Conservation (phyloP, 2,329 filamentous ascomycete species). For the Tetracladium maxilliforme region DNA sequence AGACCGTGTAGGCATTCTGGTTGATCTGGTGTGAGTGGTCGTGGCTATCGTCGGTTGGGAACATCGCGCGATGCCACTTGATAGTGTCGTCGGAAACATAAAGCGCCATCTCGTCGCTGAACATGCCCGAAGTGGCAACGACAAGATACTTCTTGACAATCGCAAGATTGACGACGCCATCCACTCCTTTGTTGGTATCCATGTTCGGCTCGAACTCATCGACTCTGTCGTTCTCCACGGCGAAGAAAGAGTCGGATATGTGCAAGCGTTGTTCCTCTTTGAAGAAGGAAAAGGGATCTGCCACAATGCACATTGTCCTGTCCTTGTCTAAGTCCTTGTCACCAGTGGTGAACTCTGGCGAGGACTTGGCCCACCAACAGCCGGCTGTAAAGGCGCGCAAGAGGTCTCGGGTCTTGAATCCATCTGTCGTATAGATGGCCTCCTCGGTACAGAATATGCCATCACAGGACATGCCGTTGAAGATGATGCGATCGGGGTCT, state of each 20-base stretch:
- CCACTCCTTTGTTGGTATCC: slow-evolving; percentile 56
- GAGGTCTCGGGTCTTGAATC: slow-evolving; percentile 54
- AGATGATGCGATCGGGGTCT: slow-evolving; percentile 75
- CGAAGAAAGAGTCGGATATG: slow-evolving; percentile 75
- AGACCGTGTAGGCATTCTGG: slow-evolving; percentile 80
- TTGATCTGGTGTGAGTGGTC: slow-evolving; percentile 65
- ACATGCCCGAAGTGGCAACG: slow-evolving; percentile 63
- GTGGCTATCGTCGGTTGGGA: no score
- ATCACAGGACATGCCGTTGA: slow-evolving; percentile 60
- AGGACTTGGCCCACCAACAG: slow-evolving; percentile 79
- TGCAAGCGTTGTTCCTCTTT: slow-evolving; percentile 64
- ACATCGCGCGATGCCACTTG: slow-evolving; percentile 84
- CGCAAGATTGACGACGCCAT: slow-evolving; percentile 70
- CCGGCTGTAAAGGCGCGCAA: slow-evolving; percentile 56
- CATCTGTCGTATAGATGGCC: slow-evolving; percentile 66
- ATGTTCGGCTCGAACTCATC: slow-evolving; percentile 64
- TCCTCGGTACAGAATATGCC: slow-evolving; percentile 46
- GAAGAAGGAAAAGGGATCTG: slow-evolving; percentile 55
- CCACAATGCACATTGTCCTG: slow-evolving; percentile 68
- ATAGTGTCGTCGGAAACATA: slow-evolving; percentile 76
- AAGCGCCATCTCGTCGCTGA: slow-evolving; percentile 80
- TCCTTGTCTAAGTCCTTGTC: slow-evolving; percentile 48
- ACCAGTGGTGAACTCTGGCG: slow-evolving; percentile 58
- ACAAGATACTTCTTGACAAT: slow-evolving; percentile 78
- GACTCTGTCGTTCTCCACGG: slow-evolving; percentile 29